phyloP scores from a whole-genome alignment of 2,329 filamentous ascomycete genomes.

The Boeremia exigua region DNA sequence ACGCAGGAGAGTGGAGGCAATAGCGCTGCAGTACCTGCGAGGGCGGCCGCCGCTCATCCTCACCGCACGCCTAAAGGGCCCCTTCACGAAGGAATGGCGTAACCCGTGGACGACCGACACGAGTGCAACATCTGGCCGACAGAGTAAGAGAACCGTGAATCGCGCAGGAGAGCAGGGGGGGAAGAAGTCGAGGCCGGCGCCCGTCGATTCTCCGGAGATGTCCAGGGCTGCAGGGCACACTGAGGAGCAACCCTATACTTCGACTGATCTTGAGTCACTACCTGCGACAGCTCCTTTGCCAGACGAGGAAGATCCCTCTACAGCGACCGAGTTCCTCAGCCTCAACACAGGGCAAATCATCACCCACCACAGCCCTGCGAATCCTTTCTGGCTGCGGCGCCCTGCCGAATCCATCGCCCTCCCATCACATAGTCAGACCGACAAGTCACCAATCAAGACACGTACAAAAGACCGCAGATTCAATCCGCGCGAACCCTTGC shows the following conservation, averaged over 20 bases:
- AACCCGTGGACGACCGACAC: constrained; percentile 42
- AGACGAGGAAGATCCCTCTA: constrained; percentile 17
- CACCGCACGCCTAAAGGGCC: constrained; percentile 67
- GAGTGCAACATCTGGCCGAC: not conserved
- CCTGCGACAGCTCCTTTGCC: constrained; percentile 26
- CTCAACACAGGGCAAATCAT: constrained; percentile 19
- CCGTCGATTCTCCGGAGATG: constrained; percentile 25
- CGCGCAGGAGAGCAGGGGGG: not conserved
- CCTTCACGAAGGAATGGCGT: constrained; percentile 57
- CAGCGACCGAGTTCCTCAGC: constrained; percentile 27
- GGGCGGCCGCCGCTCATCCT: constrained; percentile 64
- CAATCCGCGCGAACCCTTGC: constrained; percentile 13
- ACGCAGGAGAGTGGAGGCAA: constrained; percentile 63
- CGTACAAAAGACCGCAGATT: constrained; percentile 17
- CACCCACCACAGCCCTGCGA: constrained; percentile 19
- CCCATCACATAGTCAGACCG: constrained; percentile 14
- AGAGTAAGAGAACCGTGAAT: not conserved
- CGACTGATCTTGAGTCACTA: constrained; percentile 17
- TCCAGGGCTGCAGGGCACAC: constrained; percentile 21
- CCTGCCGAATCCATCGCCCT: constrained; percentile 12
- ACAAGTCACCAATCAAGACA: constrained; percentile 30
- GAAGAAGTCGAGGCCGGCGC: constrained; percentile 9
- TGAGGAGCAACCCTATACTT: constrained; percentile 16
- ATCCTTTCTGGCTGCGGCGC: constrained; percentile 35
- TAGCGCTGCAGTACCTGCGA: constrained; percentile 64